Evolutionary conservation across 257 asterid species (phyloP).

Genomic region (Solanum clarkiae): DNA sequence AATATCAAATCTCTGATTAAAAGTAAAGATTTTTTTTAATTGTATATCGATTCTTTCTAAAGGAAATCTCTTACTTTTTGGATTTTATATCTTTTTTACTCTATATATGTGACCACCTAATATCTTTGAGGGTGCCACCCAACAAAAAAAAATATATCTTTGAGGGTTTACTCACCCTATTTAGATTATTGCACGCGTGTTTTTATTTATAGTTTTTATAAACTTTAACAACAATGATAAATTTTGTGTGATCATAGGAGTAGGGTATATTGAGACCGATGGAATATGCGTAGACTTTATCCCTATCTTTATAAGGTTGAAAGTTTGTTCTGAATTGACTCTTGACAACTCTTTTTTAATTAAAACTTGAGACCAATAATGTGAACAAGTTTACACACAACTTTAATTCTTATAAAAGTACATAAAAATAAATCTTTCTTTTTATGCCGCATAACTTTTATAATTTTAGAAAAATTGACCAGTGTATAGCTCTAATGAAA

Average conservation of each 20-base stretch:
- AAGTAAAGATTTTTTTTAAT: background rate
- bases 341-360: background rate
- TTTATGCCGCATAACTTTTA: background rate
- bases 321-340: background rate
- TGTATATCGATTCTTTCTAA: background rate
- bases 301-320: rapidly evolving
- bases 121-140: background rate
- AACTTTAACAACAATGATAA: too few species aligned
- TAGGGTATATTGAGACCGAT: too few species aligned
- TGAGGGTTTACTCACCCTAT: background rate
- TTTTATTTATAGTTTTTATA: too few species aligned
- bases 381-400: background rate
- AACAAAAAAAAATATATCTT: background rate
- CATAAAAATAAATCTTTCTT: background rate
- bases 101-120: background rate
- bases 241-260: too few species aligned
- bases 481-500: background rate
- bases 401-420: background rate
- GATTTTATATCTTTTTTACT: background rate
- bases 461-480: background rate
- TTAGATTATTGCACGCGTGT: background rate
- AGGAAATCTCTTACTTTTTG: background rate
- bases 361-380: rapidly evolving
- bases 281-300: too few species aligned
- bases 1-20: background rate